Base-by-base conservation (phyloP, 1,139 yeast species). In the Candida freyschussii region DNA sequence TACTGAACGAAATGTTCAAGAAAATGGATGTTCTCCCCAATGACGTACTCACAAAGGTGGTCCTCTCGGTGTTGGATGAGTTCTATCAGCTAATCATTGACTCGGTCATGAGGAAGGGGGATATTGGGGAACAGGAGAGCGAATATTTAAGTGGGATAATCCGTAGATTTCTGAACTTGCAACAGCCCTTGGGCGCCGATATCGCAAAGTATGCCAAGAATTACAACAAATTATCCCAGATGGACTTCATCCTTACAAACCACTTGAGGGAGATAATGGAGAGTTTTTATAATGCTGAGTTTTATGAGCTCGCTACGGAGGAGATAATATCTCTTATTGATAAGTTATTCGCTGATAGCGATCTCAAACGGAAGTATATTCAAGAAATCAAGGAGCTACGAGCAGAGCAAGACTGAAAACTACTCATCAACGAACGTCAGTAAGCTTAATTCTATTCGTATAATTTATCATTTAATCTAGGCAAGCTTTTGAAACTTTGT, bases 181-280 rank as follows among this genome's bases (percentile, higher is more conserved):
- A 36, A 9, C 40, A 42, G 17, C 41, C 40, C 16, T 18, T 37
- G 8, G 32, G 34, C 13, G 21, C 19, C 5, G 20, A 35, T 9
- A 24, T 45, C 16, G 17, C 24, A 7, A 34, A 32, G 15, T 30
- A 39, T 39, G 38, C 53, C 15, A 53, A 51, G 24, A 52, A 56
- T 13, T 65, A 59, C 45, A 62, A 63, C 37, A 73, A 70, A 44
- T 49, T 75, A 25, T 52, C 52, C 11, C 75, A 74, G 47, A 53
- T 72, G 19, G 56, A 60, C 27, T 57, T 64, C 31, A 55, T 81
- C 26, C 53, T 81, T 32, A 67, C 65, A 21, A 64, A 65, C 33
- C 82, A 78, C 47, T 60, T 87, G 53, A 76, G 69, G 21, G 81
- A 77, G 26, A 86, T 87, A 30, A 69, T 80, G 68, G 81, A 74